Conservation (phyloP, 495 filamentous ascomycete species). For the Podospora pseudopauciseta region DNA sequence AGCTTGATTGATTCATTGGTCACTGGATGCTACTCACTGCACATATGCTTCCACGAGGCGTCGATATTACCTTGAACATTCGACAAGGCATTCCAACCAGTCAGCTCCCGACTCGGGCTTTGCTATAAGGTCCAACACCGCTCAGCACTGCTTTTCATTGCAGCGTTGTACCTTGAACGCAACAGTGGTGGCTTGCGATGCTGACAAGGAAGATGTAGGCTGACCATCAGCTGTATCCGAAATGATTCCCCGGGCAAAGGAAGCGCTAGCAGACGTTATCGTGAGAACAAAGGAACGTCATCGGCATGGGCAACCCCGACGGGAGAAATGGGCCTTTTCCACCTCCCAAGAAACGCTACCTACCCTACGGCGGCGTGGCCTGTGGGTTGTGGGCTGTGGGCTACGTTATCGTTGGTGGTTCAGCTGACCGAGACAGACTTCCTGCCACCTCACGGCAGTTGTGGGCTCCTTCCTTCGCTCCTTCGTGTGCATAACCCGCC, state of each 20-base stretch:
- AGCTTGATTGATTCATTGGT: not conserved
- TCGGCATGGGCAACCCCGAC: not conserved
- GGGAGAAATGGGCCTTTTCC: not conserved
- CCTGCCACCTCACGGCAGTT: too few species aligned
- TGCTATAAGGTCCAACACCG: not conserved
- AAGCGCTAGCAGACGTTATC: not conserved
- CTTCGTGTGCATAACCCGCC: not conserved
- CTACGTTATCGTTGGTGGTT: too few species aligned
- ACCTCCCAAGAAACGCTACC: too few species aligned
- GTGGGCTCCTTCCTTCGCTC: not conserved
- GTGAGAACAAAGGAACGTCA: slow-evolving; percentile 4
- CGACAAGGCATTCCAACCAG: not conserved
- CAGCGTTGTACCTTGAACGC: not conserved
- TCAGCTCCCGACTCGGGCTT: not conserved
- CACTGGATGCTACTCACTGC: not conserved
- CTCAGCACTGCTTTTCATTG: not conserved
- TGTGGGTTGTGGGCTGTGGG: too few species aligned
- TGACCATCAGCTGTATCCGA: not conserved
- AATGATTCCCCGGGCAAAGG: not conserved
- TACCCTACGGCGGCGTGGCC: too few species aligned
- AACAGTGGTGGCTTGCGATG: not conserved
- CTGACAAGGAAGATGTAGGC: not conserved
- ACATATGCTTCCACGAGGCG: slow-evolving; percentile 1
- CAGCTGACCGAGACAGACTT: too few species aligned
- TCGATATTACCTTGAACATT: not conserved